These are phyloP conservation scores for Coemansia asiatica DNA, from an alignment of 192 early-diverging fungal species.

Conservation along the genomic window DNA sequence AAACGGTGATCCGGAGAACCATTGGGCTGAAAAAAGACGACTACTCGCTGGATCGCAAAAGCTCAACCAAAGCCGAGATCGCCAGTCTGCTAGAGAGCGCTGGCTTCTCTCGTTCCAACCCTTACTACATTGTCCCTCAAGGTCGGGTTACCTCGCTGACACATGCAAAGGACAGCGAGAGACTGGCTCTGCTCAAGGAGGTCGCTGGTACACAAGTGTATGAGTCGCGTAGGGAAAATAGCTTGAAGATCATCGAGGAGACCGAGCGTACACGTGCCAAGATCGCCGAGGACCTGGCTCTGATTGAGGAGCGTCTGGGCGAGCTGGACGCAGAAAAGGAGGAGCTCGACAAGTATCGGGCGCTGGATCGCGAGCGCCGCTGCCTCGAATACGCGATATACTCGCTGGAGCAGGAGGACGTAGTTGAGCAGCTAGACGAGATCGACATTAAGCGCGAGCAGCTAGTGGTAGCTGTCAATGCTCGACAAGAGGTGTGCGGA, in stretches of 20 bases:
- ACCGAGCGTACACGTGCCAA: conserved; percentile 79
- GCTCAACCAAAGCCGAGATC: conserved; percentile 87
- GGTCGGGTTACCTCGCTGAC: conserved; percentile 88
- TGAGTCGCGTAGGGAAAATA: conserved; percentile 85
- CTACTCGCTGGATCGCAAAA: conserved; percentile 95
- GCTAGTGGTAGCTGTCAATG: conserved; percentile 59
- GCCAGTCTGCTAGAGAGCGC: conserved; percentile 93
- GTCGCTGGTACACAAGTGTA: conserved; percentile 98
- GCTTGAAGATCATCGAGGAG: conserved; percentile 90
- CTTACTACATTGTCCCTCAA: conserved; percentile 99
- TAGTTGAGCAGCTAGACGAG: conserved; percentile 75
- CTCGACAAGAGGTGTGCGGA: conserved; percentile 59
- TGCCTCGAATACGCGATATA: conserved; percentile 94
- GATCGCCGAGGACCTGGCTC: conserved; percentile 83
- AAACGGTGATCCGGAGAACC: conserved; percentile 86
- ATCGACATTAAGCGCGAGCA: conserved; percentile 56
- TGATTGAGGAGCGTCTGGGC: conserved; percentile 83
- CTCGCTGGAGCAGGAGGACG: conserved; percentile 81
- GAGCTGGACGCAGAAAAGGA: conserved; percentile 94
- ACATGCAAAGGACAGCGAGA: conserved; percentile 89
- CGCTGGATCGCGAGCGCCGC: conserved; percentile 80
- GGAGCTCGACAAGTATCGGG: conserved; percentile 86
- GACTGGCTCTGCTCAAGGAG: conserved; percentile 89
- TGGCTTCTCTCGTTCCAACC: conserved; percentile 95
- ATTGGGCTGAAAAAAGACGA: conserved; percentile 98